These are phyloP conservation scores for Ananas comosus DNA, from an alignment of 176 grass and related monocot species.

Conservation along the genomic window DNA sequence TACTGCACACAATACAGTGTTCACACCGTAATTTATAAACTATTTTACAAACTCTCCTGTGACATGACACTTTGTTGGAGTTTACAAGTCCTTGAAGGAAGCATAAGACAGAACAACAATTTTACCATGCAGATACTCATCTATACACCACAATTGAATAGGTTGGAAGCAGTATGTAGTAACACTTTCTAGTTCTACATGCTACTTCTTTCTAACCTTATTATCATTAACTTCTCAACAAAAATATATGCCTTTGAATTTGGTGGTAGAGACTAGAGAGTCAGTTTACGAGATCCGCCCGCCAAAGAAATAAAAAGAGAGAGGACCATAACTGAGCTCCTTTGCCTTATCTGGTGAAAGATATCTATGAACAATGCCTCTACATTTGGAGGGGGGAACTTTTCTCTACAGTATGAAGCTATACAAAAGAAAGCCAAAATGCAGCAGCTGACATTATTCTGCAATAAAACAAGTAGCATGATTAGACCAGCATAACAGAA, in stretches of 20 bases:
- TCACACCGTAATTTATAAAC: no score
- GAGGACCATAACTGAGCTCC: not conserved
- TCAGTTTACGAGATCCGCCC: not conserved
- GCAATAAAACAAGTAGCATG: not conserved
- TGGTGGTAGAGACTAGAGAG: not conserved
- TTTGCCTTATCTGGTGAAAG: not conserved
- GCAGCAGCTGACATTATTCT: not conserved
- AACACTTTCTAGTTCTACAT: no score
- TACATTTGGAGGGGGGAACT: not conserved
- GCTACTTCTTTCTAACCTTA: no score
- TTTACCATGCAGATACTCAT: no score
- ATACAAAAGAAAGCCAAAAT: not conserved
- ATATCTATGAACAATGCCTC: not conserved
- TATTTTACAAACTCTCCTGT: no score
- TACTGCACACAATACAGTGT: no score
- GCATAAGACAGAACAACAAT: no score
- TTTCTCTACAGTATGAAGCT: slow-evolving; percentile 1
- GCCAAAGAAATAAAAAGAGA: not conserved
- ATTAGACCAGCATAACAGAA: no score
- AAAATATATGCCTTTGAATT: not conserved
- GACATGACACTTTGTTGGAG: no score
- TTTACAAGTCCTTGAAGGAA: no score
- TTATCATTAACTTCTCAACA: not conserved
- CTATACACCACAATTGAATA: no score
- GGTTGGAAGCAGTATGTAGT: no score